Base-by-base conservation (phyloP, 371 early-diverging fungal genomes). In the Funneliformis caledonium region DNA sequence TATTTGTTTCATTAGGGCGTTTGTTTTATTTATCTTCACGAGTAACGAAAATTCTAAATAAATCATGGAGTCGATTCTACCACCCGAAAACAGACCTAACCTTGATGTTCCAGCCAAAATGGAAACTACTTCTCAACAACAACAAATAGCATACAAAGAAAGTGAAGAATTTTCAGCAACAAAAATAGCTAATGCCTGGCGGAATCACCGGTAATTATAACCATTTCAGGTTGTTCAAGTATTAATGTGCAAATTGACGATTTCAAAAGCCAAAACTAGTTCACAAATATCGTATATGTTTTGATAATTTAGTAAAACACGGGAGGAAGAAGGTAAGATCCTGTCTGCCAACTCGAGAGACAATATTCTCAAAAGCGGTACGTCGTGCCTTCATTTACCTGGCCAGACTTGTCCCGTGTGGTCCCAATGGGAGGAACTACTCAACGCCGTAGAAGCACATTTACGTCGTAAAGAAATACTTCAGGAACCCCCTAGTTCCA, bases 121-220 rank as follows among this genome's bases (percentile, higher is more conserved):
- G 37, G 37, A 2, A 37, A 37, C 37, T 37, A 37, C 37, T 37
- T 37, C 37, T 37, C 37, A 37, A 37, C 37, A 2, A 2, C 37
- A 37, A 37, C 37, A 37, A 37, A 37, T 2, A 2, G 1, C 37
- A 37, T 37, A 37, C 37, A 65, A 22, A 31, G 65, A 26, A 31
- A 33, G 33, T 6, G 31, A 1, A 5, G 45, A 69, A 9, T 0
- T 2, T 9, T n/a, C 48, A 1, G 72, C 50, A 5, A 48, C 31
- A 1, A 72, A 14, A 26, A 72, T 72, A 48, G 72, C 72, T 48
- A 50, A 50, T 48, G 72, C 72, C 31, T 72, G 48, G 48, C 52
- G 72, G 7, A 10, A 47, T 14, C 72, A 72, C 33, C 48, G 72
- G 72, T 72, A 72, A 37, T 12, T 31, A 72, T 4, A 7, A 22